These are phyloP conservation scores for Huntiella omanensis DNA, from an alignment of 2,329 filamentous ascomycete genomes.

Conservation along the genomic window DNA sequence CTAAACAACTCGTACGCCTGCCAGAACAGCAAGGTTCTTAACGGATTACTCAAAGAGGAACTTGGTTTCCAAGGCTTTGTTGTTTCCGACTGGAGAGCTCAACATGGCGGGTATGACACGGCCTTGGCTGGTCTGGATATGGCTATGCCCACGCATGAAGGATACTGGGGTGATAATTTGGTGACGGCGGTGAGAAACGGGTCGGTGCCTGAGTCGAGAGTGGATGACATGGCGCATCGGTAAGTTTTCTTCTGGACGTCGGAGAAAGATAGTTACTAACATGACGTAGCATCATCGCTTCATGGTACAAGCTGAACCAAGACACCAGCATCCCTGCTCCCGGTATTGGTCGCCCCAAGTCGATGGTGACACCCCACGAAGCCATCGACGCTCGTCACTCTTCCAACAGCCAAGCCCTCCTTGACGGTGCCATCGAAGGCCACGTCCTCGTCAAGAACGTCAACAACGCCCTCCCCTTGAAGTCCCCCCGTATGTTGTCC, in stretches of 20 bases:
- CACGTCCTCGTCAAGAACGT: constrained; percentile 46
- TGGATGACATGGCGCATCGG: constrained; percentile 42
- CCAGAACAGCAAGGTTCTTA: constrained; percentile 47
- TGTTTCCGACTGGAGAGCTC: constrained; percentile 48
- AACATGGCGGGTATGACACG: constrained; percentile 42
- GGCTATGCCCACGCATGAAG: constrained; percentile 38
- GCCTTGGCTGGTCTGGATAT: constrained; percentile 51
- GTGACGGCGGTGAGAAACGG: constrained; percentile 40
- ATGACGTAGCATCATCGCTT: constrained; percentile 26
- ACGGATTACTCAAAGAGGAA: constrained; percentile 45
- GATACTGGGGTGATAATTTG: constrained; percentile 34
- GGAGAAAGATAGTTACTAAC: background rate
- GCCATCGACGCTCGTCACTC: constrained; percentile 28
- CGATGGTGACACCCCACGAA: constrained; percentile 29
- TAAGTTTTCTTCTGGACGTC: constrained; percentile 9
- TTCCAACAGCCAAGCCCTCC: constrained; percentile 21
- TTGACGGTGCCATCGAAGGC: constrained; percentile 41
- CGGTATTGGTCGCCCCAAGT: constrained; percentile 31
- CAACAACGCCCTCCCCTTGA: constrained; percentile 34
- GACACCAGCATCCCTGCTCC: constrained; percentile 27
- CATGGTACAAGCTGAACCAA: constrained; percentile 38
- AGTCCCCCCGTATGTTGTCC: constrained; percentile 30
- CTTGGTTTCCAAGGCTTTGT: constrained; percentile 47
- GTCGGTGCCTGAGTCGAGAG: constrained; percentile 31
- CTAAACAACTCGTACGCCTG: constrained; percentile 56